These are phyloP conservation scores for Talaromyces verruculosus DNA, from an alignment of 2,329 filamentous ascomycete species.

Conservation along the genomic window DNA sequence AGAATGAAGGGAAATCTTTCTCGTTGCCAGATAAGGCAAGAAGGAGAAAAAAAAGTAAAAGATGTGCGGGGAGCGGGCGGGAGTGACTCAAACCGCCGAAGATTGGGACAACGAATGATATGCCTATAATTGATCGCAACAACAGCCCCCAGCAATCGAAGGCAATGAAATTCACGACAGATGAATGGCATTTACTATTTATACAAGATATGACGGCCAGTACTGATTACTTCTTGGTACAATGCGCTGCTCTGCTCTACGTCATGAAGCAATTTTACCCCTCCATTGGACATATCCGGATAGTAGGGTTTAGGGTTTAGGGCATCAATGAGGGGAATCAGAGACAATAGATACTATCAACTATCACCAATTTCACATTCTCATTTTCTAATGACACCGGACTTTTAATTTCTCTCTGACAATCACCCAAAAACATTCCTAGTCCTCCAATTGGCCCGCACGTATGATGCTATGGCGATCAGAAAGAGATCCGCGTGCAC, in stretches of 20 bases:
- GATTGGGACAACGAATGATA: conserved; percentile 16
- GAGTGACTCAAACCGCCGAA: conserved; percentile 17
- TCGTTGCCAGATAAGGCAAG: conserved; percentile 6
- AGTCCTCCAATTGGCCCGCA: neutral
- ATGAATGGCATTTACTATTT: neutral
- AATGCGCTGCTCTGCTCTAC: neutral
- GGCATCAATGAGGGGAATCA: conserved; percentile 29
- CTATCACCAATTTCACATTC: neutral
- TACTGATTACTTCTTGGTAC: neutral
- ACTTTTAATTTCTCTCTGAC: neutral
- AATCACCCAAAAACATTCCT: neutral
- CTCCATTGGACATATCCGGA: conserved; percentile 7
- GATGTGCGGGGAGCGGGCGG: conserved; percentile 21
- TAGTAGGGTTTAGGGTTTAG: conserved; percentile 29
- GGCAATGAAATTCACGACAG: neutral
- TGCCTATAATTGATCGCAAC: neutral
- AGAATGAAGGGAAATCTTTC: neutral
- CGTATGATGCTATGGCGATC: neutral
- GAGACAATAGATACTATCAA: neutral
- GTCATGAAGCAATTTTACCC: conserved; percentile 5
- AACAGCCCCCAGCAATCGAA: neutral
- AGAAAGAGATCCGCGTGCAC: neutral
- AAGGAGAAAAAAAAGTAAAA: conserved; percentile 13
- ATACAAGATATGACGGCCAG: neutral
- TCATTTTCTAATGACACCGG: neutral